These are phyloP conservation scores for Craspedostauros australis DNA, from an alignment of 108 stramenopile species.

Conservation along the genomic window DNA sequence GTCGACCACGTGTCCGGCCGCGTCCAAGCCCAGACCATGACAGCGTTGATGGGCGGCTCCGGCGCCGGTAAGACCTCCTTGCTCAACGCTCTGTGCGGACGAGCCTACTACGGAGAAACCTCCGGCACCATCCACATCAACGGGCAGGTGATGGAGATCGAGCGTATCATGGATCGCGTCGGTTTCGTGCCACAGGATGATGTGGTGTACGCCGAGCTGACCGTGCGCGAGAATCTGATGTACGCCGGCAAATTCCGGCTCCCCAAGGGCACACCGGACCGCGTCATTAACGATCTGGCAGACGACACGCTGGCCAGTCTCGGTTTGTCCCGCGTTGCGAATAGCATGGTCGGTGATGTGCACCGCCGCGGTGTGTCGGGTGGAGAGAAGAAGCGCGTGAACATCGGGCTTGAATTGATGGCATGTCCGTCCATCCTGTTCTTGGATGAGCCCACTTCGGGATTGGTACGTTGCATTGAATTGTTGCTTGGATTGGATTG, in stretches of 20 bases:
- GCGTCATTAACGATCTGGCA: constrained; percentile 46
- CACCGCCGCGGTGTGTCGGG: constrained; percentile 44
- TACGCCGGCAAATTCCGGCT: constrained; percentile 42
- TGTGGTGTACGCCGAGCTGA: constrained; percentile 48
- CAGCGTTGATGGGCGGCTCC: constrained; percentile 31
- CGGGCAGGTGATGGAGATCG: constrained; percentile 36
- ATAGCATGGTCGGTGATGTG: constrained; percentile 65
- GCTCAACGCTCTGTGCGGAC: constrained; percentile 62
- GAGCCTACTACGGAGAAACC: constrained; percentile 54
- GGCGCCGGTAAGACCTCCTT: constrained; percentile 51
- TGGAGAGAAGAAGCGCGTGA: constrained; percentile 60
- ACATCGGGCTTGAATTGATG: constrained; percentile 66
- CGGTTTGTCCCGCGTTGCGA: constrained; percentile 46
- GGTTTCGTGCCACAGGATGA: constrained; percentile 73
- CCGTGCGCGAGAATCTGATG: constrained; percentile 57
- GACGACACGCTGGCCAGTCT: constrained; percentile 47
- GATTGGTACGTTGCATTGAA: constrained; percentile 3
- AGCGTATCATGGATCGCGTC: constrained; percentile 12
- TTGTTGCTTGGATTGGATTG: neutral
- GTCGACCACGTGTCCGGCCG: constrained; percentile 43
- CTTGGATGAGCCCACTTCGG: constrained; percentile 17
- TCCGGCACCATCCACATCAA: constrained; percentile 53
- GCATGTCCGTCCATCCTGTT: constrained; percentile 30
- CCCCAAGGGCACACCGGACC: constrained; percentile 20
- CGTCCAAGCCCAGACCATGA: constrained; percentile 40